Percentiles rank a stretch among this genome's conserved stretches.
Evolutionary conservation across 352 stramenopile genomes (phyloP).

Genomic region (Globisporangium uncinulatum): DNA sequence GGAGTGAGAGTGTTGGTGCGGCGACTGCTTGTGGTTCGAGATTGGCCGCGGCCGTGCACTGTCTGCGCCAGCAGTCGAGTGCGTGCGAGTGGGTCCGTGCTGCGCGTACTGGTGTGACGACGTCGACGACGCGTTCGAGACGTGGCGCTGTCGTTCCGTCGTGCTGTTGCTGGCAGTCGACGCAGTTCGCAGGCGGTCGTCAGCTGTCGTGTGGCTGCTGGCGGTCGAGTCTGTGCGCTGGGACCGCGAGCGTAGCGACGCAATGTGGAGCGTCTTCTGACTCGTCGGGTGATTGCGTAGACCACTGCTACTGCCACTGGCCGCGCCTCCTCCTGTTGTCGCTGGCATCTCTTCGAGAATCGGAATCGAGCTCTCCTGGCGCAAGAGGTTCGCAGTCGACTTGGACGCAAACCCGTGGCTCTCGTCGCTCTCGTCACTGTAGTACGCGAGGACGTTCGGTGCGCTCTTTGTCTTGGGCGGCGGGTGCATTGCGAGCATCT

Average conservation of each 20-base stretch:
- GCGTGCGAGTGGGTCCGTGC: background rate
- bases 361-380: constrained; percentile 12
- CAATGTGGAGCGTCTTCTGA: constrained; percentile 22
- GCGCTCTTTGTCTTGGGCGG: constrained; percentile 10
- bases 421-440: background rate
- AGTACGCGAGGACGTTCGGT: constrained; percentile 7
- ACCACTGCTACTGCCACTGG: too few species aligned
- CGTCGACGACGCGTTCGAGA: constrained; percentile 1
- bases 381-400: constrained; percentile 1
- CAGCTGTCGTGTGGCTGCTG: background rate
- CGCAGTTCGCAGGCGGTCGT: too few species aligned
- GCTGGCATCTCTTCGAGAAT: constrained; percentile 8
- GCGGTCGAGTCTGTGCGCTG: constrained; percentile 13
- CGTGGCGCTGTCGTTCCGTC: background rate
- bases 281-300: background rate
- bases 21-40: too few species aligned
- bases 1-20: background rate
- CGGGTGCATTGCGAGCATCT: constrained; percentile 54
- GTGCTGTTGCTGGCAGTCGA: background rate
- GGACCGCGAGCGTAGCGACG: constrained; percentile 19
- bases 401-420: background rate
- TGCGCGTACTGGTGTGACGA: background rate
- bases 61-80: constrained; percentile 1
- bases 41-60: background rate
- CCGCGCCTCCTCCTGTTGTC: background rate